phyloP scores from a whole-genome alignment of 805 yeast species.

The Debaryomyces maramus region DNA sequence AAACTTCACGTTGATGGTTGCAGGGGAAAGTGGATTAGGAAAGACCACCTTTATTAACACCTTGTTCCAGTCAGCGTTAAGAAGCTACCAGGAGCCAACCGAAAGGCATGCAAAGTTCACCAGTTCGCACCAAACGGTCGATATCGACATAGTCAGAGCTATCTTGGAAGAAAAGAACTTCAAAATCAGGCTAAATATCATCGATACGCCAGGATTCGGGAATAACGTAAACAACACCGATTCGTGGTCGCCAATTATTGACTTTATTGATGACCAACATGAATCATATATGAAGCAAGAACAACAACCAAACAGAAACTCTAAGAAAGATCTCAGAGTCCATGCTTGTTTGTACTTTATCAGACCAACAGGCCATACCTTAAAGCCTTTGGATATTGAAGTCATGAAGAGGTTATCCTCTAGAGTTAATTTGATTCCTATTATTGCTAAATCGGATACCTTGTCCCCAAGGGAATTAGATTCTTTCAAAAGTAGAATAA shows the following conservation, averaged over 20 bases:
- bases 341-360: slow-evolving; percentile 89
- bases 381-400: slow-evolving; percentile 84
- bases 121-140: slow-evolving; percentile 62
- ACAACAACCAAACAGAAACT: slow-evolving; percentile 77
- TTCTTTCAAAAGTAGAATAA: slow-evolving; percentile 69
- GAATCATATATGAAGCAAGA: slow-evolving; percentile 88
- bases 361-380: slow-evolving; percentile 86
- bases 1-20: slow-evolving; percentile 77
- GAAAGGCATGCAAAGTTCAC: slow-evolving; percentile 60
- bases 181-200: slow-evolving; percentile 69
- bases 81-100: slow-evolving; percentile 55
- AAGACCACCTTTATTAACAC: slow-evolving; percentile 91
- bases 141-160: slow-evolving; percentile 77
- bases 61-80: slow-evolving; percentile 71
- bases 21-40: slow-evolving; percentile 91
- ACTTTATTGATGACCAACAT: slow-evolving; percentile 90
- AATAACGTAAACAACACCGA: slow-evolving; percentile 83
- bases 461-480: slow-evolving; percentile 69
- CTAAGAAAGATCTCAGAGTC: slow-evolving; percentile 77
- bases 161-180: slow-evolving; percentile 82
- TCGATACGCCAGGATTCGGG: slow-evolving; percentile 95
- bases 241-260: slow-evolving; percentile 84
- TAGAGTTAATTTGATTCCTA: slow-evolving; percentile 84
- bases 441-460: slow-evolving; percentile 87
- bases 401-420: slow-evolving; percentile 81